Evolutionary conservation across 1,284 basidiomycete species (phyloP), one percentile per base, ranked within the genome.

Genomic region (Heterobasidion parviporum): DNA sequence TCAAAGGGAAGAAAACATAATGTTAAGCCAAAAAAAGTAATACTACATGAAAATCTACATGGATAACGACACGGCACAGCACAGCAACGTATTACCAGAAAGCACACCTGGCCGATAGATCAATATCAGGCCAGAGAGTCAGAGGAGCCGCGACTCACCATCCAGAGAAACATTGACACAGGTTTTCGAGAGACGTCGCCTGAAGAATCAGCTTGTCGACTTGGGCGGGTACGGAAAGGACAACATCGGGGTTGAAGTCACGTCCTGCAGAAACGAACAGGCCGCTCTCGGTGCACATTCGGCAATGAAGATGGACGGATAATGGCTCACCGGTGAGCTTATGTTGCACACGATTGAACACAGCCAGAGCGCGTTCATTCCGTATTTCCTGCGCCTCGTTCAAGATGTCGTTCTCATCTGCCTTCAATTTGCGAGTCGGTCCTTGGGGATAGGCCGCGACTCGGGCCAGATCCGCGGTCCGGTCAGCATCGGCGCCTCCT

Each of bases 111-210:
- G 9, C 71, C 71, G 56, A 10, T 35, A 18, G 1, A n/a, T n/a
- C 12, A 3, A 45, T 15, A 44, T 57, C 44, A 57, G 56, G 16
- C 45, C 6, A 6, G 20, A 12, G 3, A 20, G 38, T 8, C 9
- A n/a, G 8, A 2, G 46, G 20, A 33, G 15, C 35, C 18, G 54
- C n/a, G 18, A 10, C 76, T 59, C 69, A 92, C 95, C 94, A 97
- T 69, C 94, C 94, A 60, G 94, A 92, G 74, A 97, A 98, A 64
- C 92, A 94, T 67, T 95, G 93, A 69, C 93, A 96, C 2, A 98
- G 81, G 68, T 97, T 96, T 71, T 97, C 94, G 50, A 96, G 74
- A 10, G 89, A 87, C 6, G 90, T 96, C 7, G 94, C 92, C 69
- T 97, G 92, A 58, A 84, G 78, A 61, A 98, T 97, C 54, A 98